Evolutionary conservation across 768 basidiomycete genomes (phyloP), one percentile per base, ranked within the genome.

Genomic region (Royoungia palumana): DNA sequence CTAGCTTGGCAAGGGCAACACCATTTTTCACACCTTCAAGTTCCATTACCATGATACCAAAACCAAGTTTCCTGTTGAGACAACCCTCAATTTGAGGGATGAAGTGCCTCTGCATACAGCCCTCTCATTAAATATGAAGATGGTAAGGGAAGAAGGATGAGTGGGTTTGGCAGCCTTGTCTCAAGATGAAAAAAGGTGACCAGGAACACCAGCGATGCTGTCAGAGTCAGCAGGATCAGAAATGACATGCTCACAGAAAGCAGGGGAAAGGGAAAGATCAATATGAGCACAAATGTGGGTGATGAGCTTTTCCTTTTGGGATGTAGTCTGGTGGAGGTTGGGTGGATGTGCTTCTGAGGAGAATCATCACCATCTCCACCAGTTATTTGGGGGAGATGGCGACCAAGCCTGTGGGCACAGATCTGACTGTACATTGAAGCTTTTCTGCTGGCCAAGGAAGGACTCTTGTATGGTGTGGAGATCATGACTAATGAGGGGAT

Each of bases 31-130:
- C 70, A 5, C 84, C 83, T 59, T 96, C 92, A n/a, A n/a, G n/a
- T 66, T 98, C 96, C 83, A 98, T 86, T 66, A 98, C 94, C 3
- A 95, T 89, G 8, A 97, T 87, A 35, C 93, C 94, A 62, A 95
- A 91, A 3, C 77, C 86, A 22, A 95, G 76, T 57, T 95, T 88
- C 65, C 91, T 87, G 13, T 83, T 85, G n/a, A 97, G 72, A 66
- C 93, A 95, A 5, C 91, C 89, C 64, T 96, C 94, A 54, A 97
- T 89, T 58, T 96, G 92, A 2, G 94, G 91, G 6, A 99, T 74
- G 16, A 90, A 75, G 65, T 96, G 89, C 24, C 96, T 74, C 61
- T 96, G 94, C 12, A 83, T 84, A 64, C 98, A 86, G 77, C 4
- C 87, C 83, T 40, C 70, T 56, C 27, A 75, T 68, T 28, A 81